Evolutionary conservation across 345 rosid genomes (phyloP).

Genomic region (Turritis glabra): DNA sequence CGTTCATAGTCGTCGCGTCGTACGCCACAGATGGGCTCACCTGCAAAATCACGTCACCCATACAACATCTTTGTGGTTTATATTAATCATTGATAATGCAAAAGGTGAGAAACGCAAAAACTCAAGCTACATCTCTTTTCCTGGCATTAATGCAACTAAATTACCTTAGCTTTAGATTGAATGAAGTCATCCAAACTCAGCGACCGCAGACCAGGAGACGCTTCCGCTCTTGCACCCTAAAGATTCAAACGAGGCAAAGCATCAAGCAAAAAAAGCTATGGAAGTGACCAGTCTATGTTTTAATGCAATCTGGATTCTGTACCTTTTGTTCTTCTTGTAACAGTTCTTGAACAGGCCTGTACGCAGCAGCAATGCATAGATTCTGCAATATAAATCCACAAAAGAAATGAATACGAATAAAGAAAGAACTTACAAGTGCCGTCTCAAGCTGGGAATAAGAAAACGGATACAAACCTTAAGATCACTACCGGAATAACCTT

Average conservation of each 20-base stretch:
- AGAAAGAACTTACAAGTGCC: not conserved
- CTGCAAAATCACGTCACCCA: constrained; percentile 39
- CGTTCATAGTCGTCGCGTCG: constrained; percentile 89
- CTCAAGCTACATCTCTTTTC: not conserved
- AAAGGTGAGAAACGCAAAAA: not conserved
- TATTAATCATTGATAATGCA: not conserved
- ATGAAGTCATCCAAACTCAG: constrained; percentile 80
- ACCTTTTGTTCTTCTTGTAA: constrained; percentile 77
- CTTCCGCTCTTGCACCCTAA: constrained; percentile 49
- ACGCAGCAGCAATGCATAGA: constrained; percentile 95
- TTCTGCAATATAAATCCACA: constrained; percentile 54
- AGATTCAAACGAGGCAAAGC: constrained; percentile 2
- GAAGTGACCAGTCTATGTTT: not conserved
- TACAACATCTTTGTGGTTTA: constrained; percentile 17
- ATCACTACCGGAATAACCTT: constrained; percentile 98
- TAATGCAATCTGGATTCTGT: constrained; percentile 4
- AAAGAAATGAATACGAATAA: not conserved
- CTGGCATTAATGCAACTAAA: constrained; percentile 10
- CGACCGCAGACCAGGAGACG: constrained; percentile 50
- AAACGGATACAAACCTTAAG: constrained; percentile 61
- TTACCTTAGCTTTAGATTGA: constrained; percentile 84
- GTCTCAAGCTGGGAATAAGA: not conserved
- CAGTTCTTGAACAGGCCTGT: constrained; percentile 92
- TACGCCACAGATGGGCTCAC: constrained; percentile 92
- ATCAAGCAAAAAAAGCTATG: not conserved